Evolutionary conservation across 495 filamentous ascomycete species (phyloP).

Genomic region (Penicillium samsonianum): DNA sequence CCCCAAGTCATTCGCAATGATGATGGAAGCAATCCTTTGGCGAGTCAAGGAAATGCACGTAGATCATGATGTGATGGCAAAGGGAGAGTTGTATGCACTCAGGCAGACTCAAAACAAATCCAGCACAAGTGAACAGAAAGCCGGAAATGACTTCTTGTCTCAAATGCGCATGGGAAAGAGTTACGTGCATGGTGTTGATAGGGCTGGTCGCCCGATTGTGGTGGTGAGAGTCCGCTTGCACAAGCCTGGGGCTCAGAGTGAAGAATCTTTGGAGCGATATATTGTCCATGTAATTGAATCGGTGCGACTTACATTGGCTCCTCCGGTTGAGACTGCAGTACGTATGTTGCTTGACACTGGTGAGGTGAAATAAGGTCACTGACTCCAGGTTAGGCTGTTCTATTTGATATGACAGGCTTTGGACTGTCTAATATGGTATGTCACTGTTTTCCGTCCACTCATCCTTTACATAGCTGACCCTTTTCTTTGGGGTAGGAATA

Average conservation of each 20-base stretch:
- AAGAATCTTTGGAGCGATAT: conserved; percentile 76
- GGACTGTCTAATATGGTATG: conserved; percentile 88
- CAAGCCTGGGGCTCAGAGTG: conserved; percentile 80
- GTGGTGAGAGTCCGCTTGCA: conserved; percentile 79
- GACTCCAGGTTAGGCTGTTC: conserved; percentile 56
- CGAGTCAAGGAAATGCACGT: conserved; percentile 75
- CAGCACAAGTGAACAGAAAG: conserved; percentile 57
- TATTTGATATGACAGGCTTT: conserved; percentile 95
- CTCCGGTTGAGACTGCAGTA: conserved; percentile 85
- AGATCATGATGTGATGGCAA: conserved; percentile 75
- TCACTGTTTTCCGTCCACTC: not conserved
- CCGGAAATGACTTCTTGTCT: conserved; percentile 73
- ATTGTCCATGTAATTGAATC: conserved; percentile 94
- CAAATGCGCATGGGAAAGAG: conserved; percentile 91
- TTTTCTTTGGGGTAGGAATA: conserved; percentile 63
- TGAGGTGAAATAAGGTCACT: not conserved
- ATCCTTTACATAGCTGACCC: not conserved
- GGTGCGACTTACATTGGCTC: conserved; percentile 69
- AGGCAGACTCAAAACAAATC: conserved; percentile 55
- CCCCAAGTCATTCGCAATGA: conserved; percentile 84
- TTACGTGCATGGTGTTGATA: conserved; percentile 83
- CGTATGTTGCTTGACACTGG: conserved; percentile 34
- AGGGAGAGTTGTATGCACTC: conserved; percentile 69
- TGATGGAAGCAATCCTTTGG: conserved; percentile 90
- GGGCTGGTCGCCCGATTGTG: conserved; percentile 79